Base-by-base conservation (phyloP, 345 rosid genomes). In the Leavenworthia alabamica region DNA sequence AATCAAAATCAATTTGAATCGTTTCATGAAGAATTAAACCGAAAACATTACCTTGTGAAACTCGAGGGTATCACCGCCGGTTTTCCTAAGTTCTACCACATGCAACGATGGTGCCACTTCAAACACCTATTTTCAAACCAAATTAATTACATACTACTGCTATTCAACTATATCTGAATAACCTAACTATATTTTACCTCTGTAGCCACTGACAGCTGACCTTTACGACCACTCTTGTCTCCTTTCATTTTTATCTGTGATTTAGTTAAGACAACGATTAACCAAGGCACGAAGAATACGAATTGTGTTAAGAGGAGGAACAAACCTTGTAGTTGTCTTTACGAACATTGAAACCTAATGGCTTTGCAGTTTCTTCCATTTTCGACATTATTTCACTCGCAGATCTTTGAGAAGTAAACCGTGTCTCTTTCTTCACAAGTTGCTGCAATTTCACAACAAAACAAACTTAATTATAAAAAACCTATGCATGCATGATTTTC, bases 281-380 rank as follows among this genome's bases (percentile, higher is more conserved):
- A 36, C 60, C 53, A 39, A 37, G n/a, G n/a, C 62, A 54, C 16
- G 8, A 20, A n/a, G 26, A 19, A 32, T 26, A 28, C 6, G n/a
- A n/a, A n/a, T 1, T 28, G 17, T 28, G 17, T 31, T 24, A 47
- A 64, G 59, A 63, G 56, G 10, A 29, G 0, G 39, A 41, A 50
- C 56, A 27, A 44, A 89, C 96, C 93, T 86, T 92, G 80, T 92
- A 92, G 77, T 92, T 82, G 56, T 69, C 64, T 80, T 85, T 92
- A 76, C 79, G 82, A 53, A 88, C 89, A 67, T 88, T 86, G 72
- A 92, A 88, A 13, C 98, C 98, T 46, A 92, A 64, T 61, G 98
- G 98, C 76, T 82, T 92, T 31, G 98, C 96, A 37, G 93, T 83
- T 86, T 92, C 98, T 81, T 88, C 98, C 67, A 89, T 84, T 70